Base-by-base conservation (phyloP, 306 rosid genomes). In the Geum urbanum region DNA sequence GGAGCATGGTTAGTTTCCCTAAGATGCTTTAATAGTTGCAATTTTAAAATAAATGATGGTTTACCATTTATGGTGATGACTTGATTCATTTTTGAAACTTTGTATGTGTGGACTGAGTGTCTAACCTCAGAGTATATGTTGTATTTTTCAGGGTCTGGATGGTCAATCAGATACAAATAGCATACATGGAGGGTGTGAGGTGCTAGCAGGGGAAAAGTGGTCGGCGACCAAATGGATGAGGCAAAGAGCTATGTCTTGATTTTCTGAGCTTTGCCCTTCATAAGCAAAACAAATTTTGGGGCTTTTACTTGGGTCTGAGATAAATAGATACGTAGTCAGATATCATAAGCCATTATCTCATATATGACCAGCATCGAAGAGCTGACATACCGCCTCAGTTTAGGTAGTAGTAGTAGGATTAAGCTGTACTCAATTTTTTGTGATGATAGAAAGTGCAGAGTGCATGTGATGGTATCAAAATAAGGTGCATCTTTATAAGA, bases 1-100 rank as follows among this genome's bases (percentile, higher is more conserved):
- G 97, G 99, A 94, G 99, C 85, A 87, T 91, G 99, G 99, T 94
- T 65, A 81, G 97, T 81, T 59, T 63, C 78, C 67, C 61, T 22
- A 24, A 15, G 5, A 14, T 52, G 46, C 16, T 16, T 19, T 15
- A 27, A 15, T 46, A 37, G 47, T 40, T 62, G 49, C 24, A 39
- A 14, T 62, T 62, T 15, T n/a, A 50, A 67, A 67, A 52, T 12
- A 67, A 67, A 49, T 50, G 7, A 67, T 67, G 44, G 52, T 24
- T 44, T 24, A 40, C 41, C 22, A 47, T 47, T 13, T 0, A 3
- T 10, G 16, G 61, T 68, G 16, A 52, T 39, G 45, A 16, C 5
- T 15, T 10, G 7, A 37, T 67, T 15, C 16, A 5, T 10, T 50
- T 67, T 50, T 37, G 18, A 50, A 13, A 10, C 8, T 16, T 10